phyloP scores from a whole-genome alignment of 768 basidiomycete species.

The Xanthoconium purpureum region DNA sequence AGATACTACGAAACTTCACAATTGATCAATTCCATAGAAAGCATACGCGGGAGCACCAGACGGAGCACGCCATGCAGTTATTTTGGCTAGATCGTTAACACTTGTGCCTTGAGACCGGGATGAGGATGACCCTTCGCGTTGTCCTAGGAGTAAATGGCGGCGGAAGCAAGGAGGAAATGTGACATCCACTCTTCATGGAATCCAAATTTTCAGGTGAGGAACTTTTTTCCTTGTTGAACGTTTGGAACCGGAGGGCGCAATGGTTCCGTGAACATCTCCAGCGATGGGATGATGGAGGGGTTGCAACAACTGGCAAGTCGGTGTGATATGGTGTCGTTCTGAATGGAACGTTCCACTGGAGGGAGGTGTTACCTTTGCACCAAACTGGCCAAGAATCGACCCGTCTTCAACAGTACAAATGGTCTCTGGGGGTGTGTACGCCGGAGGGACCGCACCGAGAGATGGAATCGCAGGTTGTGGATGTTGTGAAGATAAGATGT shows the following conservation, averaged over 20 bases:
- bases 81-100: constrained; percentile 8
- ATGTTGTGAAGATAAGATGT: constrained; percentile 6
- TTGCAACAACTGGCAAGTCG: not conserved
- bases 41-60: not conserved
- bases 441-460: not conserved
- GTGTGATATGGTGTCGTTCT: not conserved
- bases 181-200: not conserved
- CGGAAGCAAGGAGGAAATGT: not conserved
- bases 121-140: not conserved
- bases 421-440: constrained; percentile 4
- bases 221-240: not conserved
- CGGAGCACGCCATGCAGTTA: constrained; percentile 2
- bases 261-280: not conserved
- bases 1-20: constrained; percentile 1
- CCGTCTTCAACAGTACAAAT: not conserved
- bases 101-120: constrained; percentile 9
- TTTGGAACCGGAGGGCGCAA: not conserved
- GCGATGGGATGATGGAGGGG: not conserved
- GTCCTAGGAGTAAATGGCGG: constrained; percentile 4
- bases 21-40: constrained; percentile 1
- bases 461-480: not conserved
- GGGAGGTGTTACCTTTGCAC: not conserved
- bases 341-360: not conserved
- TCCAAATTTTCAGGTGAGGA: not conserved
- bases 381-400: not conserved